phyloP scores from a whole-genome alignment of 345 rosid species.

The Bruguiera sexangula region DNA sequence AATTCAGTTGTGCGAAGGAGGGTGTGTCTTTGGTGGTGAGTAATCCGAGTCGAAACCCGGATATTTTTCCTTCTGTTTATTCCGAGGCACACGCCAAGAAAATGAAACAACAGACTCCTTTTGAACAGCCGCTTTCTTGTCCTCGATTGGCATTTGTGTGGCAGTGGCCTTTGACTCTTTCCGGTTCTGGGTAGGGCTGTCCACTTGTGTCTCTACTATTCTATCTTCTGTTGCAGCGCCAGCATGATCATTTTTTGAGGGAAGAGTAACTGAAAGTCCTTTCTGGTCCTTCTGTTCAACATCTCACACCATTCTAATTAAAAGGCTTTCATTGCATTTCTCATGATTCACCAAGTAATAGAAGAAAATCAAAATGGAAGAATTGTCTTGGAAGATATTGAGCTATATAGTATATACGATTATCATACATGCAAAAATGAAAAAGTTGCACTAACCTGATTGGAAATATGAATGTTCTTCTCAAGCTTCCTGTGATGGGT shows the following conservation, averaged over 20 bases:
- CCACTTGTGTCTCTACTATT: not conserved
- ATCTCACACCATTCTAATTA: not conserved
- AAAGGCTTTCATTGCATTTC: not conserved
- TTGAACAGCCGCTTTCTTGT: slow-evolving; percentile 8
- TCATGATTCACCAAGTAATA: not conserved
- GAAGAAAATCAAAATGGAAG: not conserved
- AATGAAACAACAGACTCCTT: slow-evolving; percentile 35
- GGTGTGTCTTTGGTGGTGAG: slow-evolving; percentile 71
- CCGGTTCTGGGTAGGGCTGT: not conserved
- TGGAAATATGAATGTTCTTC: slow-evolving; percentile 24
- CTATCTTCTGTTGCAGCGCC: slow-evolving; percentile 17
- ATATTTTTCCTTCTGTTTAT: slow-evolving; percentile 42
- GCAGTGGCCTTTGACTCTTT: not conserved
- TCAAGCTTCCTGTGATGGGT: not conserved
- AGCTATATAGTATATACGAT: too few relatives aligned
- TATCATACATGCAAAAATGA: not conserved
- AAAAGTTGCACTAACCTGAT: slow-evolving; percentile 26
- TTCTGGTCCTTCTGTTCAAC: slow-evolving; percentile 12
- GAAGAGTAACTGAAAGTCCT: slow-evolving; percentile 12
- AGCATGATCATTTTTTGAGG: slow-evolving; percentile 2
- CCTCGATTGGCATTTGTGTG: not conserved
- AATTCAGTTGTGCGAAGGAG: slow-evolving; percentile 68
- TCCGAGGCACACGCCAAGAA: slow-evolving; percentile 58
- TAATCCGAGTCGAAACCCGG: slow-evolving; percentile 73
- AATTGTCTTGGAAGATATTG: not conserved